These are phyloP conservation scores for Mortierella sp. DNA, from an alignment of 371 early-diverging fungal genomes.

Conservation along the genomic window DNA sequence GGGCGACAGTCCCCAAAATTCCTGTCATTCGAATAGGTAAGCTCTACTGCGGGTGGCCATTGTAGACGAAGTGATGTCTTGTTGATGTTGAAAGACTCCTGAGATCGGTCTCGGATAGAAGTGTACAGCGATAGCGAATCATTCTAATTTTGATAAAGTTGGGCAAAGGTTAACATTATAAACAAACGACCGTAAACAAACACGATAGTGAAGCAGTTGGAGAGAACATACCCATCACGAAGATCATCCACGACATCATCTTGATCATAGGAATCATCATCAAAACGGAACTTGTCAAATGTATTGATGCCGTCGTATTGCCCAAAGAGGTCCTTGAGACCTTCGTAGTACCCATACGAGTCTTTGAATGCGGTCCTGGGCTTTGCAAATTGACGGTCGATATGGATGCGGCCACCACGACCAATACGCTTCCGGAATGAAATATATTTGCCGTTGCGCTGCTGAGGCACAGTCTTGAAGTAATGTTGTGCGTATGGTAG, in stretches of 20 bases:
- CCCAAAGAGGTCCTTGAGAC: conserved; percentile 34
- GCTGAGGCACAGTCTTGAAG: conserved; percentile 54
- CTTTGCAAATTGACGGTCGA: conserved; percentile 60
- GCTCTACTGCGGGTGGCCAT: conserved; percentile 41
- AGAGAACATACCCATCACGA: conserved; percentile 53
- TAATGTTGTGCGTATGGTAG: conserved; percentile 50
- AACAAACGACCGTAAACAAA: neutral
- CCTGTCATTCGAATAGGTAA: neutral
- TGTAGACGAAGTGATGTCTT: conserved; percentile 46
- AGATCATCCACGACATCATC: conserved; percentile 64
- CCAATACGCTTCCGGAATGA: conserved; percentile 69
- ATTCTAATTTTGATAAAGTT: conserved; percentile 32
- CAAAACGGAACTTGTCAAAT: conserved; percentile 58
- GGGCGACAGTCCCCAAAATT: no score
- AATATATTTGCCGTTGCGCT: conserved; percentile 37
- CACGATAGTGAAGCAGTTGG: neutral
- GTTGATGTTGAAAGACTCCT: conserved; percentile 60
- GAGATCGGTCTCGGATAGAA: conserved; percentile 64
- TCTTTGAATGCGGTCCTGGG: conserved; percentile 30
- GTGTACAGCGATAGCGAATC: conserved; percentile 62
- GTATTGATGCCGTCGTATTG: conserved; percentile 47
- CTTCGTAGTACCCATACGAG: conserved; percentile 23
- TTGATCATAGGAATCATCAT: conserved; percentile 66
- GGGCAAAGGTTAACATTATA: neutral
- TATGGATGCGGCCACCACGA: conserved; percentile 71